Conservation (phyloP, 176 grass and related monocot genomes). For the Musa itinerans region DNA sequence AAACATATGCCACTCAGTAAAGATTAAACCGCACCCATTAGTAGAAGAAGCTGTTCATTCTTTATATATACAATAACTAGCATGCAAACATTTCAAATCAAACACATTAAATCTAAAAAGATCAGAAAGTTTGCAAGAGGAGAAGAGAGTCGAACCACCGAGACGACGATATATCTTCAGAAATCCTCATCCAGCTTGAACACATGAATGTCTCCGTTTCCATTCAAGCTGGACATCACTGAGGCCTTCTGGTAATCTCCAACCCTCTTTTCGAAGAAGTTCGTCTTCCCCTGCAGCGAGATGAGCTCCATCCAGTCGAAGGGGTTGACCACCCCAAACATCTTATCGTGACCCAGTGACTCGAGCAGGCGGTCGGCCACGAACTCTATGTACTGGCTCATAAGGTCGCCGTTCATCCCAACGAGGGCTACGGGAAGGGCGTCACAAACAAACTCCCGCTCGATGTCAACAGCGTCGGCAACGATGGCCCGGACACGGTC, state of each 20-base stretch:
- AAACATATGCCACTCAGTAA: too few relatives aligned
- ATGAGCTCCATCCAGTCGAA: slow-evolving; percentile 43
- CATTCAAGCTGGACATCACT: slow-evolving; percentile 28
- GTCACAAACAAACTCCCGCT: slow-evolving; percentile 30
- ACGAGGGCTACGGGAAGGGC: slow-evolving; percentile 23
- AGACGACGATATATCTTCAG: not conserved
- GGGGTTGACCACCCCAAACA: slow-evolving; percentile 17
- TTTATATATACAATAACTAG: too few relatives aligned
- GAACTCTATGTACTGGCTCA: slow-evolving; percentile 35
- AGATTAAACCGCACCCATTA: too few relatives aligned
- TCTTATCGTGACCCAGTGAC: slow-evolving; percentile 8
- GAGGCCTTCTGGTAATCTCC: slow-evolving; percentile 31
- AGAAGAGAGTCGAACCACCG: not conserved
- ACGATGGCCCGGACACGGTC: slow-evolving; percentile 11
- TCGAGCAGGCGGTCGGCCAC: slow-evolving; percentile 16
- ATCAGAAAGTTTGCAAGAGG: too few relatives aligned
- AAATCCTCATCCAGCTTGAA: slow-evolving; percentile 34
- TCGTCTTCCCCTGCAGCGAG: slow-evolving; percentile 32
- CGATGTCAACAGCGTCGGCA: slow-evolving; percentile 26
- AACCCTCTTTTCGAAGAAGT: slow-evolving; percentile 36
- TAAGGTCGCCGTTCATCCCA: slow-evolving; percentile 29
- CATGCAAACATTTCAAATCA: too few relatives aligned
- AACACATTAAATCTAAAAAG: too few relatives aligned
- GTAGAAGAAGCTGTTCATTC: too few relatives aligned
- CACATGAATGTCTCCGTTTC: slow-evolving; percentile 18